These are phyloP conservation scores for Phialophora expanda DNA, from an alignment of 2,329 filamentous ascomycete species.

Conservation along the genomic window DNA sequence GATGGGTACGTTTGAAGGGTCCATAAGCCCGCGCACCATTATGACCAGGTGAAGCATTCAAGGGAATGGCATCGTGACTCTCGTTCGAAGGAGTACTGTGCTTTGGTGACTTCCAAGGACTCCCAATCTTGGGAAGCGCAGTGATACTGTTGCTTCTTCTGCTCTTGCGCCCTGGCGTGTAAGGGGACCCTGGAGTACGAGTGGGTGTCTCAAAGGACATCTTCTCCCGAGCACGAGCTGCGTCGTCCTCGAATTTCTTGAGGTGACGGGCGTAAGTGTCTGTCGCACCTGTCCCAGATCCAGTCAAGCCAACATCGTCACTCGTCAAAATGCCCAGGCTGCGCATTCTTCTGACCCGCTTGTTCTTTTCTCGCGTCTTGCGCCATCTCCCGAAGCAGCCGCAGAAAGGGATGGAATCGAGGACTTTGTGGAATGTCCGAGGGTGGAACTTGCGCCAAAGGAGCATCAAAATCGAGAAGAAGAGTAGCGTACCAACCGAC, in stretches of 20 bases:
- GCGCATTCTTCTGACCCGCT: conserved; percentile 9
- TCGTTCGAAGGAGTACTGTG: neutral
- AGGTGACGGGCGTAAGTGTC: conserved; percentile 25
- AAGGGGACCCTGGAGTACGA: neutral
- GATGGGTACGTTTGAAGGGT: conserved; percentile 13
- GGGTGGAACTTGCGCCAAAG: conserved; percentile 26
- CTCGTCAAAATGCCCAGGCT: conserved; percentile 16
- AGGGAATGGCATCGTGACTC: neutral
- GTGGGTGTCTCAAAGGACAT: conserved; percentile 20
- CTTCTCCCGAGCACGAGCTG: conserved; percentile 22
- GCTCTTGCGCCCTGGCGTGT: conserved; percentile 5
- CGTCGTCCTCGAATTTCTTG: conserved; percentile 27
- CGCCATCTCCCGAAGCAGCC: conserved; percentile 16
- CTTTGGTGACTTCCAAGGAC: conserved; percentile 17
- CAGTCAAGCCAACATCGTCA: conserved; percentile 12
- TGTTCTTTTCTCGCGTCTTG: conserved; percentile 21
- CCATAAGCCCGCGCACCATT: conserved; percentile 18
- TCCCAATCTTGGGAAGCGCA: conserved; percentile 4
- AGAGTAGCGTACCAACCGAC: conserved; percentile 3
- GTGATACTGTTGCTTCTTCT: conserved; percentile 7
- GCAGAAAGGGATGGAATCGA: conserved; percentile 7
- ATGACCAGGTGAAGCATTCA: neutral
- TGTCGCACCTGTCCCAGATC: neutral
- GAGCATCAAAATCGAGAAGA: conserved; percentile 1
- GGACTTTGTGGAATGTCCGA: conserved; percentile 20